These are phyloP conservation scores for Neopestalotiopsis sp. DNA, from an alignment of 2,329 filamentous ascomycete genomes.

Conservation along the genomic window DNA sequence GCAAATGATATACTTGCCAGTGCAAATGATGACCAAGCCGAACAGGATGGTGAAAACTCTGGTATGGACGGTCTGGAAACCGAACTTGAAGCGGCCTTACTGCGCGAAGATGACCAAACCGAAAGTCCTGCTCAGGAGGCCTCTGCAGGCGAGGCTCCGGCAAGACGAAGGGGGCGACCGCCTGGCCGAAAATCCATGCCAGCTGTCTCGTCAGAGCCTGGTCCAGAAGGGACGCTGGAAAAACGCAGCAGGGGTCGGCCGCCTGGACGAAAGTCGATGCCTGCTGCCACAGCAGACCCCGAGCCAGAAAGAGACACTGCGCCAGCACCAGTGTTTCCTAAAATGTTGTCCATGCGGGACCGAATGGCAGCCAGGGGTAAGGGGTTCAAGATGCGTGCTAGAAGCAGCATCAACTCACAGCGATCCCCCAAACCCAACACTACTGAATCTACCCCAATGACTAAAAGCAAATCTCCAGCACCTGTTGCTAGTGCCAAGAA, in stretches of 20 bases:
- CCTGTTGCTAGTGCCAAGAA: background rate
- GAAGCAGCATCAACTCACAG: constrained; percentile 3
- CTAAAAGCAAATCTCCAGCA: background rate
- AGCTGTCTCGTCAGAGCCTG: background rate
- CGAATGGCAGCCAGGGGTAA: constrained; percentile 60
- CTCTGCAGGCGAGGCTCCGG: constrained; percentile 14
- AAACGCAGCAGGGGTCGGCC: constrained; percentile 42
- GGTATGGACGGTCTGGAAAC: constrained; percentile 40
- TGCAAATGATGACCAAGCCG: constrained; percentile 26
- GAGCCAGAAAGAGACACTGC: constrained; percentile 5
- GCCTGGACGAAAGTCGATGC: constrained; percentile 23
- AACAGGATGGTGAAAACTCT: constrained; percentile 26
- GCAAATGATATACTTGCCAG: constrained; percentile 25
- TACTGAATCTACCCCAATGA: constrained; percentile 24
- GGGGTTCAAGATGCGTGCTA: constrained; percentile 53
- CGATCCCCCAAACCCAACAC: constrained; percentile 21
- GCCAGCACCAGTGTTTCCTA: constrained; percentile 19
- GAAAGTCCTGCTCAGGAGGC: background rate
- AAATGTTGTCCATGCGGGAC: constrained; percentile 61
- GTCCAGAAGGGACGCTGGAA: constrained; percentile 15
- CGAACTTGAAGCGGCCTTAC: constrained; percentile 38
- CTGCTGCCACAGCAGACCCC: constrained; percentile 7
- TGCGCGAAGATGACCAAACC: constrained; percentile 21
- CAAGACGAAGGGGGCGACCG: constrained; percentile 40
- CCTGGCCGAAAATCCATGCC: constrained; percentile 24